phyloP scores from a whole-genome alignment of 345 rosid genomes.

The Gynandropsis gynandra region DNA sequence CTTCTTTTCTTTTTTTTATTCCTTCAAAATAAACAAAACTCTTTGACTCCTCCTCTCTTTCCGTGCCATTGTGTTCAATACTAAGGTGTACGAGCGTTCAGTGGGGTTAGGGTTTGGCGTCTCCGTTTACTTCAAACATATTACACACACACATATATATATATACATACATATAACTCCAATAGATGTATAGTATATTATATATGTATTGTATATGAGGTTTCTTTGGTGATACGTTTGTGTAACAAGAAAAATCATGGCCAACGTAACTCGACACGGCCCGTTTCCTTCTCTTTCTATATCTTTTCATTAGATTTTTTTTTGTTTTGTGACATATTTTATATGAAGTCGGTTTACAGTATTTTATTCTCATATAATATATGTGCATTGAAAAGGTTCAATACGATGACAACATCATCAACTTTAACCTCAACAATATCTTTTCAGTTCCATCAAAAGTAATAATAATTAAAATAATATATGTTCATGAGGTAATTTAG shows the following conservation, averaged over 20 bases:
- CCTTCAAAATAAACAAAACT: no score
- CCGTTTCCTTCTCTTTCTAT: slow-evolving; percentile 21
- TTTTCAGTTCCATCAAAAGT: no score
- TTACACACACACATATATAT: neutral
- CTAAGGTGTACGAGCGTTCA: slow-evolving; percentile 28
- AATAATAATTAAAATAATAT: no score
- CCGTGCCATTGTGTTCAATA: slow-evolving; percentile 28
- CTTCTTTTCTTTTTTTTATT: no score
- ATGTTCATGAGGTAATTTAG: no score
- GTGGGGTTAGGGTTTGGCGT: slow-evolving; percentile 26
- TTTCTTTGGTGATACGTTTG: neutral
- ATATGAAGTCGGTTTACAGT: neutral
- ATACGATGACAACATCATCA: no score
- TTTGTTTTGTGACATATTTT: slow-evolving; percentile 3
- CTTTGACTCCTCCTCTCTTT: slow-evolving; percentile 20
- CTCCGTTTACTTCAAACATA: no score
- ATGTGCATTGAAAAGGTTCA: no score
- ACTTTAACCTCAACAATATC: no score
- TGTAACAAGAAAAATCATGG: slow-evolving; percentile 21
- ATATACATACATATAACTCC: neutral
- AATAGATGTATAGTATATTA: neutral
- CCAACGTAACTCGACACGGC: slow-evolving; percentile 33
- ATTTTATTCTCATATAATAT: no score
- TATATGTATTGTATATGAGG: no score
- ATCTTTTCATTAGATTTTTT: neutral